Evolutionary conservation across 2,329 filamentous ascomycete species (phyloP), one percentile per base, ranked within the genome.

Genomic region (Fusarium pseudograminearum): DNA sequence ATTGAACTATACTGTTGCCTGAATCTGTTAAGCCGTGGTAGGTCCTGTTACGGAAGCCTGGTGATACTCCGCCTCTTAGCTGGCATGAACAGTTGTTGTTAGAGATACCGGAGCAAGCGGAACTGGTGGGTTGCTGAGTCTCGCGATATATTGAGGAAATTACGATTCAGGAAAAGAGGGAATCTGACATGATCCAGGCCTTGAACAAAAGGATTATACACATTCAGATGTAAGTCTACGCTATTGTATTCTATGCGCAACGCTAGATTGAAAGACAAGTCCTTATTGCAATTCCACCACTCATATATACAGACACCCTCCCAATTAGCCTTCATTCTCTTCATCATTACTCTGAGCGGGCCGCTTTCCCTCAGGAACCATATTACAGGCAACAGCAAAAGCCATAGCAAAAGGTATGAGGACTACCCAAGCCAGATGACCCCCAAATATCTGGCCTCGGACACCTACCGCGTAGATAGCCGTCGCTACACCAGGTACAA

Each of bases 381-480:
- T 76, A 7, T 54, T 63, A 7, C 77, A 64, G 5, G 47, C 72
- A 4, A 78, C 31, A 2, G 56, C 58, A 44, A 80, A 76, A 1
- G 72, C 71, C 18, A 67, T 65, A 7, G 78, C 73, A 28, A 79
- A 59, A 3, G 76, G 76, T 2, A 79, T 74, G 3, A 81, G 73
- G 22, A 81, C 68, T 8, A 72, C 71, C 78, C 78, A 80, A 3
- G 73, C 78, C 3, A 81, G 63, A 68, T 94, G 88, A 0, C 92
- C 92, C 40, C 83, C 77, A 0, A 91, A 73, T 57, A 90, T 85
- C 65, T 90, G 86, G 16, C 85, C 83, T 41, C 86, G 83, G 4
- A 89, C 88, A 2, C 92, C 90, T 1, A 88, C 73, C 0, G 93
- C 92, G 69, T 89, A 95, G 6, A 95, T 73, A 52, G 84, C 90